Conservation (phyloP, 2,329 filamentous ascomycete genomes). For the Emergomyces orientalis region DNA sequence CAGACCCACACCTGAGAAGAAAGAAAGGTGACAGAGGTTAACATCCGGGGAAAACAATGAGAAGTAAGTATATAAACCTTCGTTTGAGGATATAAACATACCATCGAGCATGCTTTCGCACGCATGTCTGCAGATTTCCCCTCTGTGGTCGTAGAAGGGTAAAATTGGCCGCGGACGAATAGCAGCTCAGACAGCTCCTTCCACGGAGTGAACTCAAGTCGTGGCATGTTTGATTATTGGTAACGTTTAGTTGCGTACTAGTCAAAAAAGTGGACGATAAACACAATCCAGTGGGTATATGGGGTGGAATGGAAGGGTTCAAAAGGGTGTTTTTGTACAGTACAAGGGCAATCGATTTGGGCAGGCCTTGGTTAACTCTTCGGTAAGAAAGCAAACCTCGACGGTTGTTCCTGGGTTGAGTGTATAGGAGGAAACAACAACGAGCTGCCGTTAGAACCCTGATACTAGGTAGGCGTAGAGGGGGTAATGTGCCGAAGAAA, state of each 20-base stretch:
- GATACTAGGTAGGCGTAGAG: neutral
- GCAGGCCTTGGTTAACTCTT: neutral
- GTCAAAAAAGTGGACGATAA: neutral
- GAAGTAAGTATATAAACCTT: neutral
- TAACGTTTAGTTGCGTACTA: neutral
- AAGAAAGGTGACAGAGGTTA: neutral
- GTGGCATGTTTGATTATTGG: slow-evolving; percentile 26
- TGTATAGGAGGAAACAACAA: neutral
- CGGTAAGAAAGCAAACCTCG: neutral
- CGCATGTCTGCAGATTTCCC: slow-evolving; percentile 31
- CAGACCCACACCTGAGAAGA: slow-evolving; percentile 34
- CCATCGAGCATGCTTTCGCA: slow-evolving; percentile 31
- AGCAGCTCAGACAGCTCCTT: slow-evolving; percentile 31
- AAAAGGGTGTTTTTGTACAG: neutral
- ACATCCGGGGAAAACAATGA: slow-evolving; percentile 6
- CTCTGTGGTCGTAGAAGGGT: slow-evolving; percentile 24
- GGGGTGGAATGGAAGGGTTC: neutral
- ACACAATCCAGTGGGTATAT: neutral
- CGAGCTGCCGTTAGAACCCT: neutral
- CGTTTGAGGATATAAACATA: slow-evolving; percentile 20
- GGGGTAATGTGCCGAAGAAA: neutral
- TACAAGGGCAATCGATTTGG: neutral
- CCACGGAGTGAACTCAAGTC: slow-evolving; percentile 36
- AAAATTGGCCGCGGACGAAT: slow-evolving; percentile 32
- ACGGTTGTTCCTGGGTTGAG: neutral